Base-by-base conservation (phyloP, 2,329 filamentous ascomycete species). In the Hymenoscyphus salicellus region DNA sequence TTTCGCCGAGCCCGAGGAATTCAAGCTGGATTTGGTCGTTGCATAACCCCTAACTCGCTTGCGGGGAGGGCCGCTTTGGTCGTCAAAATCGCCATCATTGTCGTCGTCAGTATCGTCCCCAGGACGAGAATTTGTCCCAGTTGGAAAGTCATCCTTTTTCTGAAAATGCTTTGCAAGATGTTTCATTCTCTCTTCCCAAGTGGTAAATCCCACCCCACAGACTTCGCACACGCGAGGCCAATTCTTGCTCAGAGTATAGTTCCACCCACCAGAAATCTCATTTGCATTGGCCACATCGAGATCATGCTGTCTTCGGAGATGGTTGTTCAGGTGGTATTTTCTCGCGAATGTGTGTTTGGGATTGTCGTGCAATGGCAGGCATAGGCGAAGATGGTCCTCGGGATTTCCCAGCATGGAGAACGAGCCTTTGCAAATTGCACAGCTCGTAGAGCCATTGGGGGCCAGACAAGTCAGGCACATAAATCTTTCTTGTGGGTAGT, bases 221-320 rank as follows among this genome's bases (percentile, higher is more conserved):
- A 67, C 61, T 11, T 65, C 49, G 43, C 67, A 70, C 30, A 66
- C 55, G 55, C 60, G 36, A 11, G 68, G 68, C 68, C 67, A 69
- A 1, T 62, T 30, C 30, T 60, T 66, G 7, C 61, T 55, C 32
- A 68, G 30, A 7, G 55, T n/a, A 61, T 60, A 70, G 26, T 65
- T 66, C 63, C 65, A 67, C 7, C 55, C 28, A 11, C 33, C 52
- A 28, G 63, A 64, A 17, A 55, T 57, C 3, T 61, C 36, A 38
- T 62, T 66, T 28, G 58, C 58, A 46, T 64, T 46, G 16, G 5
- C 32, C 28, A 60, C 63, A 30, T 57, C 58, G 11, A 61, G 28
- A 10, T 16, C n/a, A 62, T 70, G 67, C 16, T 64, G 26, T 6
- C 55, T 41, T 30, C 64, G 65, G 36, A 69, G 64, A 60, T 70